Evolutionary conservation across 148 eudicot genomes (phyloP).

Genomic region (Gaultheria prostrata): DNA sequence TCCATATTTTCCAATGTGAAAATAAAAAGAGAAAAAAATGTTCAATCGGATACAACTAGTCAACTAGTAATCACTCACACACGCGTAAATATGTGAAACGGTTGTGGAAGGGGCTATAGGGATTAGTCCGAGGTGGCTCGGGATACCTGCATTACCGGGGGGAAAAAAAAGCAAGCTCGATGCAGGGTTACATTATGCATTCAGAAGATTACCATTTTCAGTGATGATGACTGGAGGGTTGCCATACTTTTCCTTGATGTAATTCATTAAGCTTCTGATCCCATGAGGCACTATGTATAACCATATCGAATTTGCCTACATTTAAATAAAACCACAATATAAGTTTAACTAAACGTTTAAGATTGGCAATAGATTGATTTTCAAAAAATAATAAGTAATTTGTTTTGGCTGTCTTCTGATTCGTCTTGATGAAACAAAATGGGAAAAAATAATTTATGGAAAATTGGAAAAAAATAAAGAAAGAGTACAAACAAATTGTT

Average conservation of each 20-base stretch:
- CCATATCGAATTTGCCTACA: conserved; percentile 87
- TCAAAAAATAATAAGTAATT: no score
- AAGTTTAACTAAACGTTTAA: background rate
- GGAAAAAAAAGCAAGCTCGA: no score
- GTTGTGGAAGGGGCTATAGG: no score
- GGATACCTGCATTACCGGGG: no score
- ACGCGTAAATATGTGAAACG: no score
- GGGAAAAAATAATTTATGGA: no score
- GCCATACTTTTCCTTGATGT: conserved; percentile 70
- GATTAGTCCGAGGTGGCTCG: no score
- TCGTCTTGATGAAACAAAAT: background rate
- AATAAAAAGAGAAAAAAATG: background rate
- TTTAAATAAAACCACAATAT: background rate
- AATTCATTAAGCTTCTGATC: conserved; percentile 78
- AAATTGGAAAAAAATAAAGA: background rate
- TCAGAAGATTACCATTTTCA: conserved; percentile 69
- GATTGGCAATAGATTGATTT: no score
- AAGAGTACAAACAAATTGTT: no score
- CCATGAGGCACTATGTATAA: conserved; percentile 86
- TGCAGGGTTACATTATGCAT: background rate
- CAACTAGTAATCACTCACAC: background rate
- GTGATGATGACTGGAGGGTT: conserved; percentile 74
- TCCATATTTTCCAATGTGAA: background rate
- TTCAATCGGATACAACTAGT: background rate
- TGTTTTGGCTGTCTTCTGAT: background rate